Conservation (phyloP, 169 alveolate genomes). For the Plasmodium gallinaceum region DNA sequence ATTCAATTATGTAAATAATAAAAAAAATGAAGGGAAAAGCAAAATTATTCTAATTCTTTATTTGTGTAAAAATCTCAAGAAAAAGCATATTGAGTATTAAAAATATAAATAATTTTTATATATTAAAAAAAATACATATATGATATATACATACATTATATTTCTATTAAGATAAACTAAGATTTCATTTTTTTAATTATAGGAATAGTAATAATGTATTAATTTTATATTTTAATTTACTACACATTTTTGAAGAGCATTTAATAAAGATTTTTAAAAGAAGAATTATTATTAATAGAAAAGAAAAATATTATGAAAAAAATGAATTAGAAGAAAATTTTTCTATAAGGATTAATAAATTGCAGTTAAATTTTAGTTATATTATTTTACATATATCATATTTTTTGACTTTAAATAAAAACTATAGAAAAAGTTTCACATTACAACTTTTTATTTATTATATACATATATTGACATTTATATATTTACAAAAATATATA, state of each 20-base stretch:
- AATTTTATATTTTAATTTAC: slow-evolving; percentile 16
- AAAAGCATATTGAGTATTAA: slow-evolving; percentile 30
- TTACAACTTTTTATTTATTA: slow-evolving; percentile 12
- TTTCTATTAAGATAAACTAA: neutral
- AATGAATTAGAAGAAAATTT: neutral
- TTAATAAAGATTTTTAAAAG: neutral
- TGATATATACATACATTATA: neutral
- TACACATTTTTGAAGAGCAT: slow-evolving; percentile 17
- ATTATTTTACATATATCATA: slow-evolving; percentile 52
- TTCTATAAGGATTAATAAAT: neutral
- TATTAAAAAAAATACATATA: neutral
- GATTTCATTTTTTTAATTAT: neutral
- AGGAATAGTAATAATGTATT: slow-evolving; percentile 6
- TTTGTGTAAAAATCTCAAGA: slow-evolving; percentile 49
- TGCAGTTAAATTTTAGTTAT: slow-evolving; percentile 11
- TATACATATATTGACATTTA: slow-evolving; percentile 45
- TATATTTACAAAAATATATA: slow-evolving; percentile 32
- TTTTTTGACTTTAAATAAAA: slow-evolving; percentile 35
- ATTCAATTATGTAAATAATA: slow-evolving; percentile 20
- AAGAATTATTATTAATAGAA: neutral
- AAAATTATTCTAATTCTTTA: slow-evolving; percentile 25
- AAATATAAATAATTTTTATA: neutral
- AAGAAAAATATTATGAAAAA: neutral
- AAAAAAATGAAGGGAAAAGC: slow-evolving; percentile 9
- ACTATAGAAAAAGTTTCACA: neutral